A percentile compares a stretch with the other conserved stretches of the same genome.
Conservation (phyloP, 2,329 filamentous ascomycete species). For the Pseudogymnoascus sp. region DNA sequence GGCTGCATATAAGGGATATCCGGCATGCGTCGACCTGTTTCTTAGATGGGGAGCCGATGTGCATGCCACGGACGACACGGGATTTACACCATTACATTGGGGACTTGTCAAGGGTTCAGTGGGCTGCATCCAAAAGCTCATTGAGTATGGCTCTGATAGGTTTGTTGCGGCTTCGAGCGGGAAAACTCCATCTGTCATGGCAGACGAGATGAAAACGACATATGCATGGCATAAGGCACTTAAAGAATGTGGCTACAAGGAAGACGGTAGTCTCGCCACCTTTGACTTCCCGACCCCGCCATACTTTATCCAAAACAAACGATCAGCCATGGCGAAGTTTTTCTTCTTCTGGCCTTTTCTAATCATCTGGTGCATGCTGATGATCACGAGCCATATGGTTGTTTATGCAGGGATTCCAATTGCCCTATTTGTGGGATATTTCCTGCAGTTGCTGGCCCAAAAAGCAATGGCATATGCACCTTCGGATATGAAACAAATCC, state of each 20-base stretch:
- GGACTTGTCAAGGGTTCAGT: slow-evolving; percentile 87
- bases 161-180: slow-evolving; percentile 84
- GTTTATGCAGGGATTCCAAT: slow-evolving; percentile 71
- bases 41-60: slow-evolving; percentile 93
- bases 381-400: slow-evolving; percentile 64
- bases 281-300: slow-evolving; percentile 66
- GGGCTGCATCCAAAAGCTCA: slow-evolving; percentile 81
- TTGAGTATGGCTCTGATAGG: slow-evolving; percentile 91
- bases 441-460: slow-evolving; percentile 68
- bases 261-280: slow-evolving; percentile 62
- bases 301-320: slow-evolving; percentile 67
- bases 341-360: slow-evolving; percentile 84
- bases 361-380: slow-evolving; percentile 62
- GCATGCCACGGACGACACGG: slow-evolving; percentile 80
- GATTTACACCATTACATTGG: slow-evolving; percentile 94
- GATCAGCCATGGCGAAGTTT: slow-evolving; percentile 72
- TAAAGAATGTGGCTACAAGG: slow-evolving; percentile 73
- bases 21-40: slow-evolving; percentile 84
- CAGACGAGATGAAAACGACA: slow-evolving; percentile 80
- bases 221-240: slow-evolving; percentile 76
- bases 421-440: slow-evolving; percentile 56
- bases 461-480: slow-evolving; percentile 76
- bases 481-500: slow-evolving; percentile 78
- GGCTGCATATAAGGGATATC: slow-evolving; percentile 96
- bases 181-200: slow-evolving; percentile 81